Evolutionary conservation across 2,329 filamentous ascomycete species (phyloP).

Genomic region (Knufia petricola): DNA sequence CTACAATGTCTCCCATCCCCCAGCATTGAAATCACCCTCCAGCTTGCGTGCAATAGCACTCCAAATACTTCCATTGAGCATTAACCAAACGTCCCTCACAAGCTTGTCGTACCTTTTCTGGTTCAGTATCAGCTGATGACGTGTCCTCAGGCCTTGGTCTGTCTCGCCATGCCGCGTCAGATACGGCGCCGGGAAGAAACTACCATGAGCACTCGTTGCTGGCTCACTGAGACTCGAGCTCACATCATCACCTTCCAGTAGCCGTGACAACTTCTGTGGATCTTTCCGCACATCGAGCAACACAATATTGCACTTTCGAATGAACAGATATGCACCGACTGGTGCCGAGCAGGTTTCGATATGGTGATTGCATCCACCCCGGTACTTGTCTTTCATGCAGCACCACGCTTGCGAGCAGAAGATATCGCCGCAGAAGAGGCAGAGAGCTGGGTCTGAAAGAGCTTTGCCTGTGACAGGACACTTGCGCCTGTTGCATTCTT

Average conservation of each 20-base stretch:
- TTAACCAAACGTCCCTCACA: constrained; percentile 67
- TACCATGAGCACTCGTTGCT: constrained; percentile 45
- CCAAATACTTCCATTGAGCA: constrained; percentile 68
- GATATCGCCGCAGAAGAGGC: constrained; percentile 91
- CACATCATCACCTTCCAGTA: constrained; percentile 10
- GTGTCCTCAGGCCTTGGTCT: constrained; percentile 78
- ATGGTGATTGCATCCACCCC: constrained; percentile 86
- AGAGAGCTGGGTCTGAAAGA: constrained; percentile 80
- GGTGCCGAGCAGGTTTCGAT: constrained; percentile 47
- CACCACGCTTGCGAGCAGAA: constrained; percentile 92
- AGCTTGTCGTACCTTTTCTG: constrained; percentile 88
- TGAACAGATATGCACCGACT: constrained; percentile 87
- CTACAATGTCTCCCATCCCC: constrained; percentile 71
- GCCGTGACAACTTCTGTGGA: constrained; percentile 10
- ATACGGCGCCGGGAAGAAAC: constrained; percentile 80
- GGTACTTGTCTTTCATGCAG: constrained; percentile 59
- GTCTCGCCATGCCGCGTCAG: constrained; percentile 94
- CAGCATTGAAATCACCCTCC: constrained; percentile 93
- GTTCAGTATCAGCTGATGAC: constrained; percentile 82
- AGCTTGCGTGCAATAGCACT: constrained; percentile 82
- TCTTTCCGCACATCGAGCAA: constrained; percentile 55
- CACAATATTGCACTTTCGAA: constrained; percentile 87
- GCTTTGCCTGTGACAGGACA: constrained; percentile 90
- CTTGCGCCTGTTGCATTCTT: constrained; percentile 72
- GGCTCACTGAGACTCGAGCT: background rate